Evolutionary conservation across 2,329 filamentous ascomycete species (phyloP).

Genomic region (Coniochaeta sp.): DNA sequence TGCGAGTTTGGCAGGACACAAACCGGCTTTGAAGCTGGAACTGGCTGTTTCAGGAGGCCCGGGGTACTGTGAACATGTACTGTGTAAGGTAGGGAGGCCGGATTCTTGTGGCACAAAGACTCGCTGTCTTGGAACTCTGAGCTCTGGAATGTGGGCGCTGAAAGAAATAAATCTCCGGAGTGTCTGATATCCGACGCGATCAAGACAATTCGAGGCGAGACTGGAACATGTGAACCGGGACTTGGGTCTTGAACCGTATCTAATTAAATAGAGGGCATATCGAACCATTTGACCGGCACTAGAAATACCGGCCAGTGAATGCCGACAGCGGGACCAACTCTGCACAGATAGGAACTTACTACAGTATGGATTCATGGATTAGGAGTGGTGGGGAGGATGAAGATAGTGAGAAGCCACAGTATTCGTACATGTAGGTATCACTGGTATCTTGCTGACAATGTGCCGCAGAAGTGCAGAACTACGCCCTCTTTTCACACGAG

Average conservation of each 20-base stretch:
- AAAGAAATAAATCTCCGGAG: neutral
- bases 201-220: neutral
- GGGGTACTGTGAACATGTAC: neutral
- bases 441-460: too few species aligned
- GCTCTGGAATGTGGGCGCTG: neutral
- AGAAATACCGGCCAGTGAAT: neutral
- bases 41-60: neutral
- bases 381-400: neutral
- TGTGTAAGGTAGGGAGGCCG: neutral
- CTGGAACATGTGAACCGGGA: neutral
- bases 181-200: neutral
- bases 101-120: neutral
- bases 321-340: neutral
- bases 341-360: neutral
- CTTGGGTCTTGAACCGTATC: neutral
- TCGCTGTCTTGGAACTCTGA: neutral
- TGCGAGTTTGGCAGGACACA: neutral
- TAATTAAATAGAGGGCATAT: neutral
- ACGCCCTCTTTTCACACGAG: too few species aligned
- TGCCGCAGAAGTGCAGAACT: too few species aligned
- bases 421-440: too few species aligned
- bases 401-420: too few species aligned
- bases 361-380: too few species aligned
- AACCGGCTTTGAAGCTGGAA: neutral
- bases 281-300: neutral